phyloP scores from a whole-genome alignment of 331 rosid species.

The Rosa hybrid region DNA sequence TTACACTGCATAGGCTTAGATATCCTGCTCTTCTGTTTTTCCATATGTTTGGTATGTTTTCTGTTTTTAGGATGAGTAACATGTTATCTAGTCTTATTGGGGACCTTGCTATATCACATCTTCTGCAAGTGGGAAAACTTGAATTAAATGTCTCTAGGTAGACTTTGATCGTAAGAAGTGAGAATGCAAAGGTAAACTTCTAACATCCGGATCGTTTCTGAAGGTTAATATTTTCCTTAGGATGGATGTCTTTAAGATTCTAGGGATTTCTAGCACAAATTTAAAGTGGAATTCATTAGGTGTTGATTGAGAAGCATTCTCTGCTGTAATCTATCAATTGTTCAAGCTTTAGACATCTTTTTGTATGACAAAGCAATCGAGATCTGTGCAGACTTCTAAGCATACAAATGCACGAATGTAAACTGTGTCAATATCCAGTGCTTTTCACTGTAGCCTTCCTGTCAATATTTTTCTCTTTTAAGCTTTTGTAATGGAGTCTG shows the following conservation, averaged over 20 bases:
- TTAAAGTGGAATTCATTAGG: background rate
- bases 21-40: background rate
- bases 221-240: background rate
- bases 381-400: background rate
- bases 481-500: conserved; percentile 13
- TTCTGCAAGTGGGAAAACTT: background rate
- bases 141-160: background rate
- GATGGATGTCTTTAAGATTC: background rate
- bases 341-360: background rate
- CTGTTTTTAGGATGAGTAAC: background rate
- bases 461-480: background rate
- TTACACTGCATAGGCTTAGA: background rate
- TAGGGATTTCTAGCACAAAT: background rate
- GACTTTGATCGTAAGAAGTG: background rate
- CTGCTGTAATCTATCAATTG: background rate
- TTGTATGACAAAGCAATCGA: background rate
- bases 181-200: background rate
- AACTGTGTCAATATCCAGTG: background rate
- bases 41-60: background rate
- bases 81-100: background rate
- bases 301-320: background rate
- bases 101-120: background rate
- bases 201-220: background rate
- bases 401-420: background rate
- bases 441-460: background rate